Evolutionary conservation across 2,329 filamentous ascomycete genomes (phyloP).

Genomic region (Cercospora zeina): DNA sequence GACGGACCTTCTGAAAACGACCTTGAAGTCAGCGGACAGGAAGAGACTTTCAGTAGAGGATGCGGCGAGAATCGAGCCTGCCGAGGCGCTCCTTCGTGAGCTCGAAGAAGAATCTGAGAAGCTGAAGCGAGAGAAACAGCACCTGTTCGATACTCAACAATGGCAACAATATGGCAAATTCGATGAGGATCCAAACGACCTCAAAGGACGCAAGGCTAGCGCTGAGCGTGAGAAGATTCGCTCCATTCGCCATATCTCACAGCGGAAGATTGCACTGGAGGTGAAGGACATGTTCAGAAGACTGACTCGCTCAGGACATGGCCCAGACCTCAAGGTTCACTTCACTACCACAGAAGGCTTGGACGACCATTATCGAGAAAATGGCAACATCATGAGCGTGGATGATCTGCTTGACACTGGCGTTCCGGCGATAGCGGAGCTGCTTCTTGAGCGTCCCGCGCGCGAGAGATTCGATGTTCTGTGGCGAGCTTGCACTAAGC

Average conservation of each 20-base stretch:
- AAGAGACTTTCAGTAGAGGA: not conserved
- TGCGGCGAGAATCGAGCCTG: not conserved
- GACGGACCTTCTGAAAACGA: slow-evolving; percentile 1
- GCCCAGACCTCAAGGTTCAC: slow-evolving; percentile 24
- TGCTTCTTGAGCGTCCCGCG: slow-evolving; percentile 21
- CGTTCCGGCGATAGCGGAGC: slow-evolving; percentile 24
- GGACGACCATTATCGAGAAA: slow-evolving; percentile 23
- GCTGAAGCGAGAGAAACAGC: not conserved
- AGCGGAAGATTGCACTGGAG: not conserved
- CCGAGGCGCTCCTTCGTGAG: not conserved
- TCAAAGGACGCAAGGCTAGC: slow-evolving; percentile 8
- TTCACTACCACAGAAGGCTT: slow-evolving; percentile 26
- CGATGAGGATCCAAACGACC: not conserved
- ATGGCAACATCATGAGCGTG: slow-evolving; percentile 15
- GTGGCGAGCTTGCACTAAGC: not conserved
- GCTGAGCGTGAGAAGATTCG: not conserved
- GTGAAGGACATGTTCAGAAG: slow-evolving; percentile 17
- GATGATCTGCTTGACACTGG: slow-evolving; percentile 25
- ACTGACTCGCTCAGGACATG: slow-evolving; percentile 15
- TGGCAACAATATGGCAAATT: not conserved
- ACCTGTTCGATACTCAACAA: not conserved
- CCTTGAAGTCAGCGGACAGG: not conserved
- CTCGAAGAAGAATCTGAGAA: not conserved
- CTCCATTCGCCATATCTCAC: not conserved
- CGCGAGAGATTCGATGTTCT: slow-evolving; percentile 1